Base-by-base conservation (phyloP, 805 yeast genomes). In the Zygosaccharomyces bailii region DNA sequence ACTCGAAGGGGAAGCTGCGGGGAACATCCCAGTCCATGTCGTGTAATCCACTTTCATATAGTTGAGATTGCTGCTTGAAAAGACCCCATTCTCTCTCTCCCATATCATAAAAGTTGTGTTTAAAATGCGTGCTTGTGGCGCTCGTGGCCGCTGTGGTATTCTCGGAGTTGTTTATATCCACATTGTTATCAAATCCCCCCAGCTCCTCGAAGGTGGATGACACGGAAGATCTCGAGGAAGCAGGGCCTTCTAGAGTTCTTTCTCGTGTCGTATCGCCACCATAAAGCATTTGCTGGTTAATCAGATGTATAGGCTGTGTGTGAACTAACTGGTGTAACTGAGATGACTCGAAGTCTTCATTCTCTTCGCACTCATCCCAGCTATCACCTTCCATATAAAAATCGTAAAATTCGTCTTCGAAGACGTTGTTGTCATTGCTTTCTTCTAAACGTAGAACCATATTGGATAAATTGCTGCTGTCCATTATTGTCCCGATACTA, bases 231-330 rank as follows among this genome's bases (percentile, higher is more conserved):
- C 40, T 24, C 5, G 40, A 23, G 10, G 42, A 42, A 23, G 30
- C 34, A 24, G 23, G 30, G 4, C 31, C 39, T 6, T 42, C 42
- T 16, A 23, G 13, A 17, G 13, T 16, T 5, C 18, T n/a, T 10
- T 34, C 40, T 2, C 33, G 29, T 4, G 6, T 11, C 7, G 30
- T 25, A 13, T 39, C 29, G 13, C 30, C 29, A n/a, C 30, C 45
- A 20, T 30, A 41, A 43, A 51, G 43, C 37, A 24, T 37, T 18
- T 45, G 44, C 13, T 47, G 34, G 17, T 52, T 37, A 3, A 51
- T 43, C 37, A 55, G 36, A 37, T 52, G 56, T 5, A 56, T 41
- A 34, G 63, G 61, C 29, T 56, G 60, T 4, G 63, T 57, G 31
- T 59, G 63, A 11, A 59, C 48, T 23, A 59, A 25, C 7, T 39